These are phyloP conservation scores for Elaeis oleifera DNA, from an alignment of 202 grass and related monocot species.

Conservation along the genomic window DNA sequence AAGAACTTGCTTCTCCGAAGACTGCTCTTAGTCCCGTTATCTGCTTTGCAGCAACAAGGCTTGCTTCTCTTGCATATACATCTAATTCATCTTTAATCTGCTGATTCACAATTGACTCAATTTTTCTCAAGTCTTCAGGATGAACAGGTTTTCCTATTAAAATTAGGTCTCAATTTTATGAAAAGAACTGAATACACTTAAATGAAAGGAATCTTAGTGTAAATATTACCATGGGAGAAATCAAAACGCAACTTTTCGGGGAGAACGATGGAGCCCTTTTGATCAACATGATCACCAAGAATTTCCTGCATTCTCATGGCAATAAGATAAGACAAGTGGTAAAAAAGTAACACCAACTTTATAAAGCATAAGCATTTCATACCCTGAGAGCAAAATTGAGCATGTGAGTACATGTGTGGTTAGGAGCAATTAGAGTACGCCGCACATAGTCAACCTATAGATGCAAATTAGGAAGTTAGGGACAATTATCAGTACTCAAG, in stretches of 20 bases:
- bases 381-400: slow-evolving; percentile 94
- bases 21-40: slow-evolving; percentile 82
- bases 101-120: slow-evolving; percentile 93
- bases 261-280: slow-evolving; percentile 98
- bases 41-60: slow-evolving; percentile 51
- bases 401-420: slow-evolving; percentile 99
- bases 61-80: slow-evolving; percentile 78
- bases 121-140: slow-evolving; percentile 89
- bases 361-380: slow-evolving; percentile 29
- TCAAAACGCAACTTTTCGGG: slow-evolving; percentile 95
- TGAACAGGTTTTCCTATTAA: slow-evolving; percentile 88
- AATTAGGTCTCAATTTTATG: slow-evolving; percentile 3
- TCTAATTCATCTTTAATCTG: slow-evolving; percentile 78
- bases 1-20: slow-evolving; percentile 70
- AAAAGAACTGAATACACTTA: neutral
- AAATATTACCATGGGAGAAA: slow-evolving; percentile 86
- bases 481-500: no score
- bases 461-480: neutral
- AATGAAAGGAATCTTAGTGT: neutral
- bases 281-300: slow-evolving; percentile 94
- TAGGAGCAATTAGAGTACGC: slow-evolving; percentile 80
- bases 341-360: slow-evolving; percentile 3
- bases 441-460: slow-evolving; percentile 84
- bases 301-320: slow-evolving; percentile 54
- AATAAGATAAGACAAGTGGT: neutral